Percentiles rank a stretch among this genome's conserved stretches.
These are phyloP conservation scores for Collybia nuda DNA, from an alignment of 768 basidiomycete genomes.

Conservation along the genomic window DNA sequence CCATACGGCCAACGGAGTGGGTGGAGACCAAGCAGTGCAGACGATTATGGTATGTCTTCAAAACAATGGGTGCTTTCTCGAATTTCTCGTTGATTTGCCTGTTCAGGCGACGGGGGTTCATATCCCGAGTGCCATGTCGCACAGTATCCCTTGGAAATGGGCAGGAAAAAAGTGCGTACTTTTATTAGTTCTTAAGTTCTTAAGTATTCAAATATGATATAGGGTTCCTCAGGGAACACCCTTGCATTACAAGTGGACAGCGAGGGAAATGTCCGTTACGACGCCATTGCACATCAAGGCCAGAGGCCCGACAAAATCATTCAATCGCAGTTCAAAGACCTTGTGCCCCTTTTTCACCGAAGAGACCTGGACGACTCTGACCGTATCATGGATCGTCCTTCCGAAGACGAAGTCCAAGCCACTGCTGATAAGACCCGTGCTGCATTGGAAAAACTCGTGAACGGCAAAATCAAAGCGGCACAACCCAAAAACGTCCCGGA, in stretches of 20 bases:
- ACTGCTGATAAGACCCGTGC: constrained; percentile 89
- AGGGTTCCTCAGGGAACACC: constrained; percentile 93
- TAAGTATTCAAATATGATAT: constrained; percentile 2
- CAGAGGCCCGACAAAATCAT: constrained; percentile 83
- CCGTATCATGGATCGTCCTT: constrained; percentile 84
- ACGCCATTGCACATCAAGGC: constrained; percentile 95
- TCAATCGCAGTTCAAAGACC: constrained; percentile 97
- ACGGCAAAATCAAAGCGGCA: constrained; percentile 97
- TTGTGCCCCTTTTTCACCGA: constrained; percentile 88
- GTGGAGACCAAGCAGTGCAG: constrained; percentile 82
- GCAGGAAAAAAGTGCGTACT: constrained; percentile 81
- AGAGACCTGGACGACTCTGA: constrained; percentile 81
- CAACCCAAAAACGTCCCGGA: constrained; percentile 96
- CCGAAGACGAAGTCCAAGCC: constrained; percentile 88
- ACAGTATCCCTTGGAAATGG: constrained; percentile 95
- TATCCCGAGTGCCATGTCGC: constrained; percentile 97
- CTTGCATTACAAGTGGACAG: constrained; percentile 95
- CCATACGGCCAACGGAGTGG: constrained; percentile 82
- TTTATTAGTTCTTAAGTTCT: constrained; percentile 1
- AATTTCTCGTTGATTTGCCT: neutral
- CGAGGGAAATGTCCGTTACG: constrained; percentile 96
- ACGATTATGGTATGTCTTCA: constrained; percentile 73
- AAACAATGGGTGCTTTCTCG: neutral
- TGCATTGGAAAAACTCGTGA: constrained; percentile 91
- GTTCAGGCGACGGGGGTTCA: constrained; percentile 76